Base-by-base conservation (phyloP, 129 eudicot genomes). In the Lactuca sativa region DNA sequence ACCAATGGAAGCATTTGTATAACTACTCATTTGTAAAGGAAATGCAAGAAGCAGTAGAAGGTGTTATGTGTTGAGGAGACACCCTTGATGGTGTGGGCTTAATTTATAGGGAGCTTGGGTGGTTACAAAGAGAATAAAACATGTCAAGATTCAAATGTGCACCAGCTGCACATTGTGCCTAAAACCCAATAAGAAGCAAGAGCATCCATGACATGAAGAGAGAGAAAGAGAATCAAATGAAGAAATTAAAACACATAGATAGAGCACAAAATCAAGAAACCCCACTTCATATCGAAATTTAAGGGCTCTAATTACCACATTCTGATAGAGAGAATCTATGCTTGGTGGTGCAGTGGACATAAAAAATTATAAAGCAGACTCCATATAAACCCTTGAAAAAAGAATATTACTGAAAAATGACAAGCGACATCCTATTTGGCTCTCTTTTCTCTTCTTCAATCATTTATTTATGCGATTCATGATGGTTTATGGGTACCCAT, bases 401-500 rank as follows among this genome's bases (percentile, higher is more conserved):
- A 72, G 89, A 83, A 86, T 86, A 85, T 83, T 81, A 73, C 82
- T 70, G 80, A 78, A 78, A 83, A 67, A 78, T 79, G 81, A 60
- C 75, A 69, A 82, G 77, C 83, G 71, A 80, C 78, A 80, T 72
- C 78, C 80, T 75, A 78, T 82, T 64, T 77, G 74, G 82, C 83
- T 71, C 47, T 76, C 66, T 62, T 76, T 34, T 79, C 81, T 69
- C 52, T 69, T 41, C 43, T 67, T 79, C 84, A 83, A 85, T 88
- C 89, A 88, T 85, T 85, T 88, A 74, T 83, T 73, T 85, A 79
- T 78, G 84, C 18, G 68, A 73, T 78, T 86, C 77, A 65, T 78
- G 83, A 77, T 81, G 86, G 69, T 78, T 83, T 84, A 85, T 85
- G 81, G 87, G 78, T 77, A 69, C 89, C 91, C 88, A 82, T 81